A percentile compares a stretch with the other conserved stretches of the same genome.
Conservation (phyloP, 305 asterid genomes). For the Ajuga reptans region DNA sequence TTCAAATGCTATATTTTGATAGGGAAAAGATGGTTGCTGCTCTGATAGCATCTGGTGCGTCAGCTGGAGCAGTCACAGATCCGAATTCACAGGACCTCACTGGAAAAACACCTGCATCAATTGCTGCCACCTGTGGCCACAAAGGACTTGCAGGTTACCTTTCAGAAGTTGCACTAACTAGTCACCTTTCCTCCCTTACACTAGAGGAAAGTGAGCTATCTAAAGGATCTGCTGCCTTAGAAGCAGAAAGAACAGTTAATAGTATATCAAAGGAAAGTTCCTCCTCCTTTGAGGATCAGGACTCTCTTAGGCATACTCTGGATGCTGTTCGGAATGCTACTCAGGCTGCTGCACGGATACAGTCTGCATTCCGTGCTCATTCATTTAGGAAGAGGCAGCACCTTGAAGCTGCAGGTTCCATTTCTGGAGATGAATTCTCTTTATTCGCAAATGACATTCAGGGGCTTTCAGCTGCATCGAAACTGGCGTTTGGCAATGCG, state of each 20-base stretch:
- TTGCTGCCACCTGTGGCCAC: conserved; percentile 70
- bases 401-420: conserved; percentile 33
- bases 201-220: conserved; percentile 68
- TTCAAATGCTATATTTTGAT: conserved; percentile 22
- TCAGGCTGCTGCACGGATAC: conserved; percentile 96
- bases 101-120: conserved; percentile 78
- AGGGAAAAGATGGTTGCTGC: conserved; percentile 98
- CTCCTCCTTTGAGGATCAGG: conserved; percentile 48
- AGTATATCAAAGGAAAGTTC: conserved; percentile 38
- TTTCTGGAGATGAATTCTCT: conserved; percentile 45
- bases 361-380: conserved; percentile 94
- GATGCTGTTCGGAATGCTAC: conserved; percentile 83
- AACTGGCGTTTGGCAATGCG: conserved; percentile 47
- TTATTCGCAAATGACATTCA: conserved; percentile 38
- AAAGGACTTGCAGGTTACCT: conserved; percentile 93
- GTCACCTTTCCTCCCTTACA: conserved; percentile 81
- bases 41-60: conserved; percentile 90
- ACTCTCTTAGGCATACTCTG: conserved; percentile 58
- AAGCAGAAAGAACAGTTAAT: conserved; percentile 72
- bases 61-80: conserved; percentile 88
- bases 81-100: conserved; percentile 62
- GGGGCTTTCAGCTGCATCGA: conserved; percentile 62
- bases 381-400: conserved; percentile 80
- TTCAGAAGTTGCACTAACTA: conserved; percentile 76
- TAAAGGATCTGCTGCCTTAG: conserved; percentile 70